Evolutionary conservation across 805 yeast species (phyloP), one percentile per base, ranked within the genome.

Genomic region (Wickerhamomyces queroliae): DNA sequence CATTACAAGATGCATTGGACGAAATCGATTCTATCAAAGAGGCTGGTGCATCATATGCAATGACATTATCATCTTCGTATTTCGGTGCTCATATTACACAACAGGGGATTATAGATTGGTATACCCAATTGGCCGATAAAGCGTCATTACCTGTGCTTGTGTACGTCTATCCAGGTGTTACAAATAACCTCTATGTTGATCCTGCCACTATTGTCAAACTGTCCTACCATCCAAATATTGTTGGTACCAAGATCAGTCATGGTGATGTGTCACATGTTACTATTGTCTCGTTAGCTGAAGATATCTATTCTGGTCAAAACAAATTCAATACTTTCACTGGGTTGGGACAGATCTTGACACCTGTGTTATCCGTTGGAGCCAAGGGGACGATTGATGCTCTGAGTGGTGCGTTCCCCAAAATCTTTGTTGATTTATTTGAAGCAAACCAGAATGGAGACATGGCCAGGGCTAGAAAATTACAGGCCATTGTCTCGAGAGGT

Each of bases 311-410:
- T 23, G 55, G 53, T 17, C 40, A 48, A 36, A 64, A 63, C 45
- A 60, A 69, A 46, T 75, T 75, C 59, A 43, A 54, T 22, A 55
- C 66, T 26, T 65, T 71, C 47, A 67, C 77, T 8, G 80, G 80
- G 13, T 59, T 72, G 16, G 78, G 78, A 22, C 78, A 74, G 50
- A 56, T 72, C 30, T 55, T 75, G 26, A 53, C 72, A 25, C 78
- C 80, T 19, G 69, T 67, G 15, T 56, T 71, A 35, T 41, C 66
- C 1, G 65, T 70, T 18, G 77, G 77, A n/a, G 65, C 64, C 38
- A 58, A 61, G 37, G 80, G 78, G 25, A 64, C 77, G 13, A 67
- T 75, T 41, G 79, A 74, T 50, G 80, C 77, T 7, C 57, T 74
- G 24, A 61, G 72, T 30, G 77, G 76, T 26, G 74, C 74, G 4